Base-by-base conservation (phyloP, 495 filamentous ascomycete species). In the Lophium mytilinum region DNA sequence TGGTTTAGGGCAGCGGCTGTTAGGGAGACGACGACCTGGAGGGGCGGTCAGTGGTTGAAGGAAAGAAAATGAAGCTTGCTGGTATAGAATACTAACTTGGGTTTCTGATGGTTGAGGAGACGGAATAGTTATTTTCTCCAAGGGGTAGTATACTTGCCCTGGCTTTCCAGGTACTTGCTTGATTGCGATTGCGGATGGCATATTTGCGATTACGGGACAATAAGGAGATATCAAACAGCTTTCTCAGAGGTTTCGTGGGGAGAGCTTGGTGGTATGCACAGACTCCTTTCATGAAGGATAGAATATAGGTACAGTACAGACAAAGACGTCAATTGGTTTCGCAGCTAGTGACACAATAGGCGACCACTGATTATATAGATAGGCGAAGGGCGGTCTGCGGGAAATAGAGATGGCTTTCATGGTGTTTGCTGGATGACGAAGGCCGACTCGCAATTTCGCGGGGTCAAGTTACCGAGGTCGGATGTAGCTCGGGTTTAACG, bases 1-100 rank as follows among this genome's bases (percentile, higher is more conserved):
- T 95, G 91, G 73, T 96, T 96, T 52, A 96, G 83, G 14, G 90
- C 82, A 9, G 84, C 86, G 42, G 89, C 86, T 35, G 78, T 77
- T 65, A 96, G 64, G 56, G 78, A 79, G 55, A 96, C 64, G 35
- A 89, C 75, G 56, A 94, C 70, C 62, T 65, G 37, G 33, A 24
- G 19, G 43, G 12, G 39, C 34, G 8, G 21, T 43, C 18, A 41
- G 55, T 8, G 24, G 34, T 39, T 41, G 24, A 21, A 36, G 30
- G 33, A 18, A 53, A 15, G 18, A 9, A 34, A 30, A 56, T 17
- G 30, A 30, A 36, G 42, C 46, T 18, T 19, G 45, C 45, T 40
- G 35, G 24, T 34, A 37, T 50, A 30, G 24, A 6, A 30, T 30
- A 30, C 24, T 30, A 30, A 61, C 62, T 42, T 65, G 50, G 46